Evolutionary conservation across 2,329 filamentous ascomycete genomes (phyloP), one percentile per base, ranked within the genome.

Genomic region (Cercospora citrullina): DNA sequence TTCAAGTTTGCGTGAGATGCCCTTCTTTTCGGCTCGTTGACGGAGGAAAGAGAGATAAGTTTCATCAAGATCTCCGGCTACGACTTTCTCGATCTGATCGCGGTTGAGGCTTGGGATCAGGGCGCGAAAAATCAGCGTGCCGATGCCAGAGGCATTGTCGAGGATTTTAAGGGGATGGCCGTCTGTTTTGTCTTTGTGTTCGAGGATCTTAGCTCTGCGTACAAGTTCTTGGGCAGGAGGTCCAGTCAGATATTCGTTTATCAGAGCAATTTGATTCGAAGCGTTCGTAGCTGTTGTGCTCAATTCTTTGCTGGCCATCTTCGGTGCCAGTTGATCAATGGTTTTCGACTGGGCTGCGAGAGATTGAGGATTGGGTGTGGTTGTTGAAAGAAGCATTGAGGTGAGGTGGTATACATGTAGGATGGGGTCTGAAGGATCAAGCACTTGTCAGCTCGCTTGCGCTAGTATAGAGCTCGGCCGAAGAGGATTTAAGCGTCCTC

Each of bases 131-230:
- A 55, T 57, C 10, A 55, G 18, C 7, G 45, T 63, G 3, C 48
- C 45, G 28, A 63, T 63, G n/a, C 61, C 61, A 18, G 39, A 53
- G 10, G 61, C 45, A 39, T 63, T 63, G n/a, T 63, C 61, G 28
- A 63, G 45, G 28, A 63, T 26, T 2, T 42, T 39, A 4, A 53
- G 23, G 7, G 31, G 23, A 7, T 31, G 10, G 18, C 14, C 21
- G 9, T 28, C 30, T 23, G 60, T n/a, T 4, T 36, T 36, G 55
- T 36, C 12, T 7, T 26, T 18, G 10, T 36, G 16, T 14, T 63
- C 16, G 28, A 53, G 2, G 23, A 63, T 10, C 7, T 16, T 28
- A 5, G 23, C 21, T 16, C 16, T 63, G 5, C 42, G 18, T 9
- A 63, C n/a, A n/a, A 63, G 60, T 33, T 63, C 60, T 53, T 33